These are phyloP conservation scores for Leishmania gerbilli DNA, from an alignment of 208 protist species.

Conservation along the genomic window DNA sequence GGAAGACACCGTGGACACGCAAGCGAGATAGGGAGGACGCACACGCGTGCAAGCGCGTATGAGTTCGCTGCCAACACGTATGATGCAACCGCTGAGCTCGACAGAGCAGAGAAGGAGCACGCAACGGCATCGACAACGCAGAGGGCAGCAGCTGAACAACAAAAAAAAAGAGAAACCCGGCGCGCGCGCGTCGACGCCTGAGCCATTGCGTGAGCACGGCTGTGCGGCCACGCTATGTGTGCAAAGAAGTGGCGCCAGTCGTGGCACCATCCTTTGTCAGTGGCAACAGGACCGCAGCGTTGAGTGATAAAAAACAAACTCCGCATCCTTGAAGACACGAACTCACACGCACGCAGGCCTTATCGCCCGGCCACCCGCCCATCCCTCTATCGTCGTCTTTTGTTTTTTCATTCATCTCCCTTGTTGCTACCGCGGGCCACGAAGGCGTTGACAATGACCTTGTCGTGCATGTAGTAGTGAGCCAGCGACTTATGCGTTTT, in stretches of 20 bases:
- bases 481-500: slow-evolving; percentile 72
- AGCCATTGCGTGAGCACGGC: not conserved
- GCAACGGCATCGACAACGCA: not conserved
- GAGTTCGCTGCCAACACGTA: not conserved
- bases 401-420: not conserved
- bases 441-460: slow-evolving; percentile 47
- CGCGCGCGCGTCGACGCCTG: not conserved
- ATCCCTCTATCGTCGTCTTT: not conserved
- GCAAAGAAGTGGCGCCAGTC: not conserved
- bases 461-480: slow-evolving; percentile 62
- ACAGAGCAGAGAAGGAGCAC: slow-evolving; percentile 1
- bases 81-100: not conserved
- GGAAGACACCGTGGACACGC: not conserved
- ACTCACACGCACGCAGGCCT: not conserved
- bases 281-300: not conserved
- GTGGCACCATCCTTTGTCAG: not conserved
- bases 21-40: not conserved
- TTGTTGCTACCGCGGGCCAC: slow-evolving; percentile 3
- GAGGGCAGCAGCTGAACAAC: not conserved
- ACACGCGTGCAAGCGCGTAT: not conserved
- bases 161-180: not conserved
- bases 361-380: not conserved
- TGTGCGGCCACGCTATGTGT: not conserved
- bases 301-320: not conserved
- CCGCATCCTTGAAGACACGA: not conserved